These are phyloP conservation scores for Pelargonium australe DNA, from an alignment of 441 rosid species.

Conservation along the genomic window DNA sequence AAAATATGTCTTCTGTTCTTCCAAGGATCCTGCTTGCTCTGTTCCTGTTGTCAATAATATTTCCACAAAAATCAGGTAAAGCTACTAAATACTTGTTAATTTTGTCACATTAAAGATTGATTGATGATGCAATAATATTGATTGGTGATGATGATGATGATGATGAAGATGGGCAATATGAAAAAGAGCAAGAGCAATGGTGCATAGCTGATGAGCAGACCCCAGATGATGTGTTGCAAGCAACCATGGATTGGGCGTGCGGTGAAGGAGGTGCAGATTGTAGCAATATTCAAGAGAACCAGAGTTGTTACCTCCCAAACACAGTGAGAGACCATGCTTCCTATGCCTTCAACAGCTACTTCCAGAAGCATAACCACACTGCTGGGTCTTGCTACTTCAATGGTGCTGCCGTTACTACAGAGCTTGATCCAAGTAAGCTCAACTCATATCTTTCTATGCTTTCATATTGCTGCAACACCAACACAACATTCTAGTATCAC, in stretches of 20 bases:
- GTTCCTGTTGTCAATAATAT: not conserved
- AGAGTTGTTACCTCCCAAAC: conserved; percentile 14
- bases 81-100: not conserved
- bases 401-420: conserved; percentile 16
- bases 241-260: conserved; percentile 10
- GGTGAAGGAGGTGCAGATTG: conserved; percentile 16
- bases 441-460: not conserved
- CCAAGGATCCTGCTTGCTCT: conserved; percentile 2
- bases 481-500: not conserved
- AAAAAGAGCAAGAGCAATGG: not conserved
- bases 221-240: not conserved
- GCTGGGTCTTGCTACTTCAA: conserved; percentile 17
- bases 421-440: conserved; percentile 12
- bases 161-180: not conserved
- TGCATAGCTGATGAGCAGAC: conserved; percentile 8
- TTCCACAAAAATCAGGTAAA: conserved; percentile 3
- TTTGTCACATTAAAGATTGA: not conserved
- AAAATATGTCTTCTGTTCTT: conserved; percentile 5
- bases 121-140: not conserved
- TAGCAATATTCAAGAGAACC: conserved; percentile 12
- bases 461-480: no score
- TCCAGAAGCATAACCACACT: conserved; percentile 10
- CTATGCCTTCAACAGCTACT: conserved; percentile 18
- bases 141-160: not conserved
- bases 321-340: conserved; percentile 17